Evolutionary conservation across 768 basidiomycete species (phyloP), one percentile per base, ranked within the genome.

Genomic region (Postia placenta): DNA sequence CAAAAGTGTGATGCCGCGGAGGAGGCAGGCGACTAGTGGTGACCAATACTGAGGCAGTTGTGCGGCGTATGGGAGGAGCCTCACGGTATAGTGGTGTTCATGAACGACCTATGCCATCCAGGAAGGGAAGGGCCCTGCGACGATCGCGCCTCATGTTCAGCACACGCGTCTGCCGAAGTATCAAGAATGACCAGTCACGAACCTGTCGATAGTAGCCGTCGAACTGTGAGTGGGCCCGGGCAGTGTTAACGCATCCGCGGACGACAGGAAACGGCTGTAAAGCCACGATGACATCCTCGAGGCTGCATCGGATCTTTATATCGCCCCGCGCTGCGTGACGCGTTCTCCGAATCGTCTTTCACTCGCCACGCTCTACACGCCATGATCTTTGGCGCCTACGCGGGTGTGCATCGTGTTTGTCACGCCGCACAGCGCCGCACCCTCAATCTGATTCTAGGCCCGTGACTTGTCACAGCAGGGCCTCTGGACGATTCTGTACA

Each of bases 131-230:
- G 35, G 37, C 15, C 36, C 36, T 69, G 69, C 66, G 65, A 64
- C 68, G 70, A 70, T 66, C 60, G 54, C 69, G 77, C 78, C 76
- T 79, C 78, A 74, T 80, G 77, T 77, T 70, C 56, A 73, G 68
- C 58, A 67, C 75, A 75, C 74, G 72, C 70, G 72, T 52, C 69
- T 66, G 59, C 60, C 62, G 64, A 65, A 65, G 33, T 25, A 42
- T 33, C 30, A 33, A 7, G 15, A 33, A 7, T 33, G 30, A n/a
- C 30, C 30, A 33, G 7, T 15, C 15, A 33, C 30, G 7, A 7
- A 33, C 30, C 15, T 33, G 30, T 33, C 7, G 30, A 15, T 15
- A 33, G 30, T 15, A 15, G 15, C 30, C 7, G n/a, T n/a, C n/a
- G n/a, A n/a, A n/a, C n/a, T n/a, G n/a, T n/a, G n/a, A n/a, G n/a